Percentiles rank a stretch among this genome's conserved stretches.
These are phyloP conservation scores for Plantago lanceolata DNA, from an alignment of 305 asterid genomes.

Conservation along the genomic window DNA sequence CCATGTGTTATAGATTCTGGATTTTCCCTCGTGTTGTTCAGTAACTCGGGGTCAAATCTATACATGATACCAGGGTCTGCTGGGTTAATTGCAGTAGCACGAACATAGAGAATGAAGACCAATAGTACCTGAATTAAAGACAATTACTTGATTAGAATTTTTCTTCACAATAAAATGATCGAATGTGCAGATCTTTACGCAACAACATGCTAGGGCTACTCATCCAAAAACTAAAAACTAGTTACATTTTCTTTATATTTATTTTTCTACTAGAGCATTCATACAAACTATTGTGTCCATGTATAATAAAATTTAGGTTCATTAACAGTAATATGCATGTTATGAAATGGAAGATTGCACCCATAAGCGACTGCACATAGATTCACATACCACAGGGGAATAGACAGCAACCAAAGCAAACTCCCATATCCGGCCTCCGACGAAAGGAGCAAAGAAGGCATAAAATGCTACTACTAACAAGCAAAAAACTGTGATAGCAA, in stretches of 20 bases:
- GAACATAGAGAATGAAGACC: conserved; percentile 85
- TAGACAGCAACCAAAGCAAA: conserved; percentile 61
- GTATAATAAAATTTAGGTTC: background rate
- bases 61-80: conserved; percentile 97
- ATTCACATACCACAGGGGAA: conserved; percentile 83
- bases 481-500: conserved; percentile 90
- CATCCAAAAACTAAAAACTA: conserved; percentile 3
- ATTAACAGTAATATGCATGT: background rate
- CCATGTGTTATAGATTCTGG: conserved; percentile 45
- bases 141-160: conserved; percentile 14
- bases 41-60: conserved; percentile 53
- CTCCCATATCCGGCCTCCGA: conserved; percentile 90
- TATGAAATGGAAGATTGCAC: conserved; percentile 15
- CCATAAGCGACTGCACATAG: conserved; percentile 21
- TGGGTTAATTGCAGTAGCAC: conserved; percentile 97
- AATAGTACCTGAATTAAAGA: conserved; percentile 60
- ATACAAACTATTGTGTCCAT: background rate
- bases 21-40: conserved; percentile 39
- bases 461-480: conserved; percentile 86
- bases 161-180: background rate
- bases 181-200: background rate
- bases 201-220: background rate
- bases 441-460: conserved; percentile 96
- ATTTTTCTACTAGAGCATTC: background rate
- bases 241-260: background rate